Evolutionary conservation across 176 grass and related monocot genomes (phyloP).

Genomic region (Sorghum bicolor): DNA sequence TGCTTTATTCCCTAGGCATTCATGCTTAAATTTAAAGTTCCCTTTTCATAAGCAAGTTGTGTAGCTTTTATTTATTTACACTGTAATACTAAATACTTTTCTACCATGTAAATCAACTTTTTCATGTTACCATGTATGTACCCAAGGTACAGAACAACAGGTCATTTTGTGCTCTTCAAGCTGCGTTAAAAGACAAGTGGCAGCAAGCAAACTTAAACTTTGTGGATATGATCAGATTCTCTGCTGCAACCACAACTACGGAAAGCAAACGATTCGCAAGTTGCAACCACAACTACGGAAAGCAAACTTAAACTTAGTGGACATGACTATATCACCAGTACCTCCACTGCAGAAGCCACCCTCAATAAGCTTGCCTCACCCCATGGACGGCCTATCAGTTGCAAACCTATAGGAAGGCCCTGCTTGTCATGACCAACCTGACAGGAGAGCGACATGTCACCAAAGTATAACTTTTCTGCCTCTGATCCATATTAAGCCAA

Average conservation of each 20-base stretch:
- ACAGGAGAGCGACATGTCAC: conserved; percentile 1
- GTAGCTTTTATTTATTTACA: background rate
- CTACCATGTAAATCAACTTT: background rate
- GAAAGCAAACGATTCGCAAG: background rate
- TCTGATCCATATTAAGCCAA: background rate
- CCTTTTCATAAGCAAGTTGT: background rate
- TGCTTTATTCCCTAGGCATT: background rate
- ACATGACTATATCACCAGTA: conserved; percentile 22
- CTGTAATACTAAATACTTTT: background rate
- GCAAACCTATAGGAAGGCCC: conserved; percentile 90
- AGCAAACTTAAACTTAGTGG: background rate
- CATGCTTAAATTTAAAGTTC: background rate
- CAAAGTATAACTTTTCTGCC: background rate
- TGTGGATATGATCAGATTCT: background rate
- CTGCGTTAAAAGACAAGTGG: background rate
- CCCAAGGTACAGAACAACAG: background rate
- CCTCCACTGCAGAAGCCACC: conserved; percentile 83
- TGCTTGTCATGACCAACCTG: conserved; percentile 94
- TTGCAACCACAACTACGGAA: background rate
- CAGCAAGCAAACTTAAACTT: background rate
- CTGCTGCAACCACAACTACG: background rate
- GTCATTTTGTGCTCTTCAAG: background rate
- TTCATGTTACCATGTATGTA: background rate
- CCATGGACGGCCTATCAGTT: conserved; percentile 96
- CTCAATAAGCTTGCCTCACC: conserved; percentile 91